These are phyloP conservation scores for Suhomyces canberraensis DNA, from an alignment of 805 yeast genomes.

Conservation along the genomic window DNA sequence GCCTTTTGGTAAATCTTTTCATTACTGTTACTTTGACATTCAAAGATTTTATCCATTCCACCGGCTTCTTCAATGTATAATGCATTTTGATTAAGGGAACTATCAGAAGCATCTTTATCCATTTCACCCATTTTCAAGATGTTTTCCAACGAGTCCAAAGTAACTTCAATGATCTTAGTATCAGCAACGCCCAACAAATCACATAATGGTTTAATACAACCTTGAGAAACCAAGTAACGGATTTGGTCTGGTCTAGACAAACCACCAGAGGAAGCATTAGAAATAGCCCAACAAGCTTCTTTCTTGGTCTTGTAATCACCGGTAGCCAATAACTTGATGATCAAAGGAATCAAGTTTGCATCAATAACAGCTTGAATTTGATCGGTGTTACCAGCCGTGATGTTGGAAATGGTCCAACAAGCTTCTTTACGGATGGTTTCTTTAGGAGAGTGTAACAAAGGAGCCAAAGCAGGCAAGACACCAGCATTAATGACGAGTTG, in stretches of 20 bases:
- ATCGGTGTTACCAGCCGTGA: conserved; percentile 93
- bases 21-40: conserved; percentile 87
- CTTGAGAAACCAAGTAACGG: conserved; percentile 87
- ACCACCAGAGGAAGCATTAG: conserved; percentile 97
- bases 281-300: conserved; percentile 99
- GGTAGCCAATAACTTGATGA: conserved; percentile 68
- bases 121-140: conserved; percentile 91
- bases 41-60: conserved; percentile 94
- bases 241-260: conserved; percentile 88
- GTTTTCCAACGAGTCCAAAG: conserved; percentile 92
- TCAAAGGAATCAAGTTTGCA: conserved; percentile 88
- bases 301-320: conserved; percentile 96
- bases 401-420: conserved; percentile 97
- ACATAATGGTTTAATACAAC: conserved; percentile 95
- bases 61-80: conserved; percentile 95
- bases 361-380: conserved; percentile 97
- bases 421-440: conserved; percentile 96
- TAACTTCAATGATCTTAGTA: conserved; percentile 87
- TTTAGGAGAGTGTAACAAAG: conserved; percentile 76
- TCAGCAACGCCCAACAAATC: conserved; percentile 87
- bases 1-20: conserved; percentile 92
- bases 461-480: conserved; percentile 79
- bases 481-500: conserved; percentile 93
- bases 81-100: conserved; percentile 79
- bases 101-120: conserved; percentile 75